A percentile compares a stretch with the other conserved stretches of the same genome.
These are phyloP conservation scores for Amaranthus tricolor DNA, from an alignment of 179 eudicot genomes.

Conservation along the genomic window DNA sequence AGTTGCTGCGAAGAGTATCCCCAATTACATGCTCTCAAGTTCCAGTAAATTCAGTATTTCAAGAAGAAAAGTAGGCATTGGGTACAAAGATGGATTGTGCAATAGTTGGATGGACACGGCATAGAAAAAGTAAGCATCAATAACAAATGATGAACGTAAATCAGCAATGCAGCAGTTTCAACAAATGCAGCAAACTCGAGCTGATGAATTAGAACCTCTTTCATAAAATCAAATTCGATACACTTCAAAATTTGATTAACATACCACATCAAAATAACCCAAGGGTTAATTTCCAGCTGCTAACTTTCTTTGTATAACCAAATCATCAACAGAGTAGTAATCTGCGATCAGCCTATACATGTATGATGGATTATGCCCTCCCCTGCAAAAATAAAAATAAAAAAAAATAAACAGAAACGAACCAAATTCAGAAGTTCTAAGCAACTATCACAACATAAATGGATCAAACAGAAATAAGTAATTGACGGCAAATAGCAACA, in stretches of 20 bases:
- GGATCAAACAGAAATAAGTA: not conserved
- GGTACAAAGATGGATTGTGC: not conserved
- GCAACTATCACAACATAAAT: not conserved
- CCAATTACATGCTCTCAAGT: no score
- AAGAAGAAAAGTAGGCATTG: not conserved
- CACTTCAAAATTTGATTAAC: conserved; percentile 1
- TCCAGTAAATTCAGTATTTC: no score
- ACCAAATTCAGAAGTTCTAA: conserved; percentile 5
- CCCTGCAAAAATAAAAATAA: conserved; percentile 54
- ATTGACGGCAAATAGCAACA: not conserved
- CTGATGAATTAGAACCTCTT: not conserved
- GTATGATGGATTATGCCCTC: conserved; percentile 96
- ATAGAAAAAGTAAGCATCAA: not conserved
- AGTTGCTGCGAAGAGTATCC: no score
- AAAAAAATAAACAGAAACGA: not conserved
- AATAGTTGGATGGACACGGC: not conserved
- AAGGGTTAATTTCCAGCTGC: conserved; percentile 40
- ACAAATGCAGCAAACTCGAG: not conserved
- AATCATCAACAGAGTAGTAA: conserved; percentile 92
- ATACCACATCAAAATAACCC: conserved; percentile 10
- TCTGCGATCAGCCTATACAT: conserved; percentile 93
- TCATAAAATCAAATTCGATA: no score
- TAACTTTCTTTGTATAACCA: conserved; percentile 62
- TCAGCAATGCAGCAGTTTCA: not conserved
- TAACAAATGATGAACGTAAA: not conserved